These are phyloP conservation scores for Raddia guianensis DNA, from an alignment of 176 grass and related monocot species.

Conservation along the genomic window DNA sequence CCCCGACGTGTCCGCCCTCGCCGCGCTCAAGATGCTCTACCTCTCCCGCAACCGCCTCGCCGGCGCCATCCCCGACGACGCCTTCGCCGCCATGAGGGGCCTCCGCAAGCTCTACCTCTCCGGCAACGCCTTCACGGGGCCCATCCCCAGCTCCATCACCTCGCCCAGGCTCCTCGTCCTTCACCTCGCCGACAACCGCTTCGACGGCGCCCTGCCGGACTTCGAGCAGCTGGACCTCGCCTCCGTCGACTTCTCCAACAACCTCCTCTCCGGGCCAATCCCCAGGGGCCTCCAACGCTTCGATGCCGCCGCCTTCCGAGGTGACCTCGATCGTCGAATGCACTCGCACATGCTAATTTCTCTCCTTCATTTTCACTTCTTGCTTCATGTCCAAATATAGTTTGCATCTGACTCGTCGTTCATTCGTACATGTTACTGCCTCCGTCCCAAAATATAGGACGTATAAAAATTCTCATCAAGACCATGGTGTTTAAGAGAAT, in stretches of 20 bases:
- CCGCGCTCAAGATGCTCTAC: conserved; percentile 57
- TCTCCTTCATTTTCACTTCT: not conserved
- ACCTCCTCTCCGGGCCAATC: conserved; percentile 66
- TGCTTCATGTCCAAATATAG: not conserved
- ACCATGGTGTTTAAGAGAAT: too few relatives aligned
- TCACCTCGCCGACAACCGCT: conserved; percentile 50
- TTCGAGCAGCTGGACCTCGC: conserved; percentile 36
- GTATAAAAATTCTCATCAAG: too few relatives aligned
- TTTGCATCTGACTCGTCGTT: not conserved
- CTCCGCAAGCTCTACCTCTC: conserved; percentile 58
- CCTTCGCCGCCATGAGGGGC: conserved; percentile 50
- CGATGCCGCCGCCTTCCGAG: conserved; percentile 44
- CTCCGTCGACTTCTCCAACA: conserved; percentile 51
- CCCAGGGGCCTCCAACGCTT: conserved; percentile 47
- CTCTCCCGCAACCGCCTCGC: conserved; percentile 53
- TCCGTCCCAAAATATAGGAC: too few relatives aligned
- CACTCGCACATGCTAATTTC: not conserved
- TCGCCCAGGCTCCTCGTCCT: conserved; percentile 42
- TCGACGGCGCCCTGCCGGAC: conserved; percentile 57
- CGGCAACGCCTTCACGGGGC: conserved; percentile 59
- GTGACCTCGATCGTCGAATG: conserved; percentile 26
- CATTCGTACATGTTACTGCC: conserved; percentile 3
- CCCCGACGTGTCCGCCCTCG: conserved; percentile 57
- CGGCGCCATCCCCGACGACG: conserved; percentile 49
- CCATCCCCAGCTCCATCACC: conserved; percentile 60